A percentile compares a stretch with the other conserved stretches of the same genome.
These are phyloP conservation scores for Neocatenulostroma microsporum DNA, from an alignment of 2,329 filamentous ascomycete species.

Conservation along the genomic window DNA sequence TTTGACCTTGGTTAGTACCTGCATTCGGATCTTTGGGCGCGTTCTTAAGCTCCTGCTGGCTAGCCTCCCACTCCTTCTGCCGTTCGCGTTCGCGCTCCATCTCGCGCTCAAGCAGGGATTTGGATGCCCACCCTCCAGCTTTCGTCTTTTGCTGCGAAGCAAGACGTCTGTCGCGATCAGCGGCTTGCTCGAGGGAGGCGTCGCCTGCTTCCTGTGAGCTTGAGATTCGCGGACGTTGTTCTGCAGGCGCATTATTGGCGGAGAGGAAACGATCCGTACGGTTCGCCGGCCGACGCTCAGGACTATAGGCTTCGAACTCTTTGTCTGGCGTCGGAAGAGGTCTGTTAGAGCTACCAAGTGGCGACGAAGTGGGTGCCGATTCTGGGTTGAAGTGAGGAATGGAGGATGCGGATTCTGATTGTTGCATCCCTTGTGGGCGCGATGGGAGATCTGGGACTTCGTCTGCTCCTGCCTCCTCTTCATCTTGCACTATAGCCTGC, in stretches of 20 bases:
- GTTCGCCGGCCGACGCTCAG: constrained; percentile 24
- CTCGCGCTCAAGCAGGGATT: constrained; percentile 67
- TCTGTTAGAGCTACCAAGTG: constrained; percentile 16
- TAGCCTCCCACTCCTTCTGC: constrained; percentile 72
- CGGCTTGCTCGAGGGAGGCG: constrained; percentile 40
- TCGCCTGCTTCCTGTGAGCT: constrained; percentile 42
- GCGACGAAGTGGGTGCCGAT: constrained; percentile 13
- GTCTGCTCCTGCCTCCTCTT: constrained; percentile 3
- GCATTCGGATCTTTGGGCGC: constrained; percentile 49
- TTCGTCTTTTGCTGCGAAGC: constrained; percentile 55
- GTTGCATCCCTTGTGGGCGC: constrained; percentile 9
- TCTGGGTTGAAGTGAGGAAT: constrained; percentile 8
- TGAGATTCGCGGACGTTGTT: constrained; percentile 28
- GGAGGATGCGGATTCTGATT: constrained; percentile 12
- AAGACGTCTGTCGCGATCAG: constrained; percentile 53
- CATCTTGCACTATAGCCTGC: constrained; percentile 13
- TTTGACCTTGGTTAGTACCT: constrained; percentile 59
- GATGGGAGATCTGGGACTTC: constrained; percentile 2
- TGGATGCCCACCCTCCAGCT: constrained; percentile 56
- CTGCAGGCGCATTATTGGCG: constrained; percentile 46
- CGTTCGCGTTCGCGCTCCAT: constrained; percentile 73
- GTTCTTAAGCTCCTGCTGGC: constrained; percentile 52
- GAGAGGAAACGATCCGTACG: constrained; percentile 54
- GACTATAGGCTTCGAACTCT: constrained; percentile 16
- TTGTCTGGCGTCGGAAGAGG: constrained; percentile 22